Evolutionary conservation across 345 rosid species (phyloP), one percentile per base, ranked within the genome.

Genomic region (Rhizophora mangle): DNA sequence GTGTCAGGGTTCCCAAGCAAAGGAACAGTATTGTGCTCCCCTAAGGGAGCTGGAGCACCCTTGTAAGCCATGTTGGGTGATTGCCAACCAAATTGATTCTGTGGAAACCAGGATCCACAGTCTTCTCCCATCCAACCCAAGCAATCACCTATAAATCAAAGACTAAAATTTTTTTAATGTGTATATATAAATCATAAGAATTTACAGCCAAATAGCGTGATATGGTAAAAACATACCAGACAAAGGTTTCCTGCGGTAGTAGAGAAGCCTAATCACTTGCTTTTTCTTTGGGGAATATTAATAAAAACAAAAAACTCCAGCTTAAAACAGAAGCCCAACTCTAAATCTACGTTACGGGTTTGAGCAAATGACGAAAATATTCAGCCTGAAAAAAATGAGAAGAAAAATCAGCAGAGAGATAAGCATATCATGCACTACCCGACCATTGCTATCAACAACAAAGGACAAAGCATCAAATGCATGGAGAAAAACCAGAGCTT

Each of bases 321-420:
- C 79, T 81, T 63, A 78, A 81, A 70, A 72, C 69, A 15, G 16
- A 65, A 72, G 64, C 20, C 19, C 64, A 34, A 10, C 80, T 61
- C 60, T 20, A 79, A 47, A 64, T 75, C 98, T 89, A 91, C 93
- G 97, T 89, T 16, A 91, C 96, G 31, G 96, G 97, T 65, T 89
- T 91, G 55, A 91, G 89, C 85, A 91, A 78, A 69, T 91, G 96
- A 72, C 97, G 97, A 36, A 91, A 91, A 77, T 91, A 91, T 82
- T 91, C 96, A 70, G 96, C 98, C 99, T 95, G 96, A 55, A 71
- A 84, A 61, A 51, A 22, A 72, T 20, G 26, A 30, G 57, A 62
- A 19, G 69, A 13, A 24, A 43, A 36, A 47, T n/a, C 46, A 74
- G 72, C 60, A 61, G 58, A 24, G 19, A 6, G 36, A 30, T 49